Evolutionary conservation across 805 yeast species (phyloP), one percentile per base, ranked within the genome.

Genomic region (Monosporozyma siamensis): DNA sequence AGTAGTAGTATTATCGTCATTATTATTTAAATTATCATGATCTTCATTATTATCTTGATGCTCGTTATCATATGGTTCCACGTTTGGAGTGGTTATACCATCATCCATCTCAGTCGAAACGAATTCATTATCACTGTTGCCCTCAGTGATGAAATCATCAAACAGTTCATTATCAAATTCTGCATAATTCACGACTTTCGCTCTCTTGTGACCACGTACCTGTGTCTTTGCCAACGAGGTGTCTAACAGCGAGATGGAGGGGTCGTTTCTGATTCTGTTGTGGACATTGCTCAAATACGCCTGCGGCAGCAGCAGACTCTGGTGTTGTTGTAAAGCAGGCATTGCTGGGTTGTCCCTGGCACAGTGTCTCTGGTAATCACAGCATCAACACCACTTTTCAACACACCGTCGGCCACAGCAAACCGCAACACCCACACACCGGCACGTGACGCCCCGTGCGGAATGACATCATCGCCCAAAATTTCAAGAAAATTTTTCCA

Each of bases 171-270:
- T 77, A 48, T 85, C 95, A 45, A 77, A 71, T 58, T 87, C 96
- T 0, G 95, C 92, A 56, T 88, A 88, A 58, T 83, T 85, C 40
- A 85, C 77, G 39, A 78, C 81, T 35, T 76, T 67, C 9, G 85
- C 79, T 52, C 95, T 70, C 59, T 86, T 87, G 26, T 87, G 80
- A 24, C 81, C 73, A 49, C 97, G 73, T 3, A 29, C 12, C 20
- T 29, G 32, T 14, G 32, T 29, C 20, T 88, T 77, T 2, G 86
- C 84, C 20, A 82, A 80, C 1, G 87, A 82, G 2, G 86, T 74
- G 29, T 82, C 71, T 51, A 80, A 75, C 25, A 89, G 64, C 2
- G 94, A 78, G 26, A 87, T 84, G 44, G 80, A 78, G 3, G 32
- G 32, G 26, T 79, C 82, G 48, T 81, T 79, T 48, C 84, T 75